Conservation (phyloP, 805 yeast genomes). For the Lipomyces kockii region DNA sequence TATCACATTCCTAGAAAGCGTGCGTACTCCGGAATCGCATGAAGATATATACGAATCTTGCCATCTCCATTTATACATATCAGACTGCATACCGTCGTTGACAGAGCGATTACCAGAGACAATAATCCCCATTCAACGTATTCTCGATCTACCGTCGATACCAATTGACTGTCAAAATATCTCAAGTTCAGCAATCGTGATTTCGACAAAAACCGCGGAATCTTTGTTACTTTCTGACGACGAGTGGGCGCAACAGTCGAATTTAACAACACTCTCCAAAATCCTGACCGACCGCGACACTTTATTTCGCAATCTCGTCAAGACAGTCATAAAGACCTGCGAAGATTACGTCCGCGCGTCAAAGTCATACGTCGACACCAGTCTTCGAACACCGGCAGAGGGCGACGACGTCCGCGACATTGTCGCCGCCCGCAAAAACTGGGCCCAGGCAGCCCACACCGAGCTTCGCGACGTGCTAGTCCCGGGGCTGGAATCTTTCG, state of each 20-base stretch:
- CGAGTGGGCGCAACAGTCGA: slow-evolving; percentile 15
- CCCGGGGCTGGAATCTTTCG: slow-evolving; percentile 37
- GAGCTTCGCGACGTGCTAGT: slow-evolving; percentile 46
- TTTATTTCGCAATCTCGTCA: slow-evolving; percentile 19
- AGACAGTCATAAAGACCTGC: slow-evolving; percentile 42
- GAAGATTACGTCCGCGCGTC: slow-evolving; percentile 38
- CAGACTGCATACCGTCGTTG: slow-evolving; percentile 16
- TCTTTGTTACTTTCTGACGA: neutral
- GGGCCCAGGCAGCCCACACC: slow-evolving; percentile 48
- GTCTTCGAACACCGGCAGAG: slow-evolving; percentile 1
- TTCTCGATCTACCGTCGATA: slow-evolving; percentile 17
- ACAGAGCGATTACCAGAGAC: slow-evolving; percentile 20
- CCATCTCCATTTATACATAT: slow-evolving; percentile 26
- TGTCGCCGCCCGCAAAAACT: slow-evolving; percentile 38
- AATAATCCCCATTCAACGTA: slow-evolving; percentile 29
- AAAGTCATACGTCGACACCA: slow-evolving; percentile 14
- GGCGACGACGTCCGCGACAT: slow-evolving; percentile 33
- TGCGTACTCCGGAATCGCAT: slow-evolving; percentile 15
- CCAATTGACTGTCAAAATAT: neutral
- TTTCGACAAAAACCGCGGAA: slow-evolving; percentile 21
- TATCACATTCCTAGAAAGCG: slow-evolving; percentile 21
- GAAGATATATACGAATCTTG: slow-evolving; percentile 33
- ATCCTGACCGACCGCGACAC: slow-evolving; percentile 21
- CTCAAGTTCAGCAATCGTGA: slow-evolving; percentile 14
- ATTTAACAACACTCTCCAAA: slow-evolving; percentile 3